Evolutionary conservation across 371 early-diverging fungal genomes (phyloP).

Genomic region (Sporodiniella umbellata): DNA sequence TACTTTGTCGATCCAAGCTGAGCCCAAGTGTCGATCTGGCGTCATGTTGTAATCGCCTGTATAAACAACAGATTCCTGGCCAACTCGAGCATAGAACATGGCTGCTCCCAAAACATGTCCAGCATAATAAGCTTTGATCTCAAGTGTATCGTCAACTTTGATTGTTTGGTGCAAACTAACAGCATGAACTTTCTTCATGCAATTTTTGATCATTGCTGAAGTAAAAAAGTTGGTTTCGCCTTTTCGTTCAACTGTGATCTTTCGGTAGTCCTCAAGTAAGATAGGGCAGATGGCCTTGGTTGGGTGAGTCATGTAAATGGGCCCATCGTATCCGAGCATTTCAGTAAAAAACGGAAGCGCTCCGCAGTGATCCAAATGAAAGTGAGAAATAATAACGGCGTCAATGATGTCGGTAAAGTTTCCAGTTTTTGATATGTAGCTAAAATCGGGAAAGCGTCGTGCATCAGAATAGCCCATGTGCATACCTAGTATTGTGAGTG

Average conservation of each 20-base stretch:
- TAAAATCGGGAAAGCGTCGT: constrained; percentile 98
- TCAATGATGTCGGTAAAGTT: constrained; percentile 86
- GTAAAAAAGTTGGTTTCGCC: constrained; percentile 89
- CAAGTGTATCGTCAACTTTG: constrained; percentile 77
- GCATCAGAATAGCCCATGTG: constrained; percentile 98
- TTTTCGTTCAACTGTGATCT: constrained; percentile 83
- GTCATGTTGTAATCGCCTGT: constrained; percentile 99
- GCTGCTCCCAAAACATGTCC: constrained; percentile 99
- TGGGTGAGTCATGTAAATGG: constrained; percentile 96
- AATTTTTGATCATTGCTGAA: constrained; percentile 78
- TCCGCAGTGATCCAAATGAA: constrained; percentile 98
- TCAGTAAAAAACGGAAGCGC: constrained; percentile 96
- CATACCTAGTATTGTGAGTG: constrained; percentile 55
- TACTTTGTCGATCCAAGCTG: constrained; percentile 91
- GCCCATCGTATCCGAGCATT: constrained; percentile 92
- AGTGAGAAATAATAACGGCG: constrained; percentile 93
- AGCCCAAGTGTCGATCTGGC: constrained; percentile 92
- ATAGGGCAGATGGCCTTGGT: constrained; percentile 95
- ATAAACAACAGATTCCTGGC: constrained; percentile 85
- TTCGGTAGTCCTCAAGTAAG: constrained; percentile 89
- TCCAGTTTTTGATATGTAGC: constrained; percentile 83
- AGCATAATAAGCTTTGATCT: constrained; percentile 93
- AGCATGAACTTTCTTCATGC: constrained; percentile 89
- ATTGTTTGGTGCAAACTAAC: constrained; percentile 89
- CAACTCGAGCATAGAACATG: constrained; percentile 89